These are phyloP conservation scores for Neopestalotiopsis sp. DNA, from an alignment of 2,329 filamentous ascomycete genomes.

Conservation along the genomic window DNA sequence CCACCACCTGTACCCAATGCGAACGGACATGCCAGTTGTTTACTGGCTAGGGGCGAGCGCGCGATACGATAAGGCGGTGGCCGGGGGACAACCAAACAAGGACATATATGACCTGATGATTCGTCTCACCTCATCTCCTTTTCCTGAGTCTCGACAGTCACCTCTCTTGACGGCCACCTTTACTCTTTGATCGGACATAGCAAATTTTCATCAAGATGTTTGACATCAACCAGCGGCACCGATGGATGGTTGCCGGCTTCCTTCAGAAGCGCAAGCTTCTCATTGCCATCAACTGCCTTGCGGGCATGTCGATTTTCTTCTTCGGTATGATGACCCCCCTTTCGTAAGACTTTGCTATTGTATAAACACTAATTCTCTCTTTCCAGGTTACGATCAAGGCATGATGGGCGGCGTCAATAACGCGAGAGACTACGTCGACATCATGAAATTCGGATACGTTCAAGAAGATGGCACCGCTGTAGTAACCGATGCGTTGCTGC, in stretches of 20 bases:
- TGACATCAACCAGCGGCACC: not conserved
- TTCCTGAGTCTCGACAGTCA: no score
- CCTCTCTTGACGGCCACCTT: no score
- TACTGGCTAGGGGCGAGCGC: no score
- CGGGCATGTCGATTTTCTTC: conserved; percentile 71
- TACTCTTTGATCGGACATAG: no score
- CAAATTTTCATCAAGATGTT: not conserved
- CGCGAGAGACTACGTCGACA: conserved; percentile 64
- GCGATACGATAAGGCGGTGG: no score
- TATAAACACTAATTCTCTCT: not conserved
- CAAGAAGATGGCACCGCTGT: conserved; percentile 54
- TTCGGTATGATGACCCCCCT: conserved; percentile 48
- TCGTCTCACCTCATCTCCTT: no score
- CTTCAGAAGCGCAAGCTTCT: conserved; percentile 36
- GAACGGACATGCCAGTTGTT: no score
- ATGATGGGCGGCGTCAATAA: conserved; percentile 57
- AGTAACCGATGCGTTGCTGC: conserved; percentile 62
- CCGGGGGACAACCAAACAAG: no score
- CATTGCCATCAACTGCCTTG: conserved; percentile 61
- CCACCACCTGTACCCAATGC: no score
- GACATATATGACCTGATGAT: no score
- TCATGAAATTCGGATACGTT: conserved; percentile 70
- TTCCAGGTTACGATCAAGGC: conserved; percentile 54
- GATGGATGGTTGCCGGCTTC: conserved; percentile 32
- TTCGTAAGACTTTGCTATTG: not conserved